Evolutionary conservation across 1,284 basidiomycete genomes (phyloP).

Genomic region (Leccinum subspadiceum): DNA sequence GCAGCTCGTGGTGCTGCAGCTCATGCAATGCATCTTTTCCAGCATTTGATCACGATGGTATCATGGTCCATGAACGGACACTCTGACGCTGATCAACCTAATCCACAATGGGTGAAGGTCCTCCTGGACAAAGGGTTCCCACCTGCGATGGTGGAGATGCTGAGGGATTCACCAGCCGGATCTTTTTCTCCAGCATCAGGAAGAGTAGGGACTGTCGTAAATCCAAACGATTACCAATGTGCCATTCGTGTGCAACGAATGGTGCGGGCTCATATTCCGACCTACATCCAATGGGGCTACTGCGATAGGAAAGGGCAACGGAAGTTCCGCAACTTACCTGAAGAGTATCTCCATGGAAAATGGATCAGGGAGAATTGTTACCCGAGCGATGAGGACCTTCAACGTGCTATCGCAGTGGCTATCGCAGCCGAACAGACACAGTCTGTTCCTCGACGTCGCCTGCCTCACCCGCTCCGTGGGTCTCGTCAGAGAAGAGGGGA

Average conservation of each 20-base stretch:
- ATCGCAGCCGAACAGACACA: background rate
- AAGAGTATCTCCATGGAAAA: background rate
- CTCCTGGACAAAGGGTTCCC: conserved; percentile 5
- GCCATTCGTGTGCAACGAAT: background rate
- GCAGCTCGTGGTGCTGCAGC: background rate
- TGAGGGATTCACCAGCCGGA: background rate
- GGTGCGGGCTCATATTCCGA: conserved; percentile 1
- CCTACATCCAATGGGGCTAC: conserved; percentile 3
- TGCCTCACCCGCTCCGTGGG: background rate
- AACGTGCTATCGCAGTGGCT: background rate
- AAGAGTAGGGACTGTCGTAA: background rate
- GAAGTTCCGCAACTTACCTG: background rate
- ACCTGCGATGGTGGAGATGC: background rate
- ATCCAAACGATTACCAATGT: background rate
- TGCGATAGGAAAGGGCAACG: background rate
- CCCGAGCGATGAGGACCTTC: background rate
- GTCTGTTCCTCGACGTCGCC: background rate
- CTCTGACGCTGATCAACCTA: too few species aligned
- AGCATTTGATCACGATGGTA: too few species aligned
- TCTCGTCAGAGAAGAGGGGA: background rate
- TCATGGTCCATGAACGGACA: too few species aligned
- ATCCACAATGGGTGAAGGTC: too few species aligned
- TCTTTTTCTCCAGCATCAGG: background rate
- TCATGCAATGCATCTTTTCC: background rate
- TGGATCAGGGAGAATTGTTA: conserved; percentile 9